Evolutionary conservation across 2,329 filamentous ascomycete species (phyloP).

Genomic region (Trichophyton verrucosum): DNA sequence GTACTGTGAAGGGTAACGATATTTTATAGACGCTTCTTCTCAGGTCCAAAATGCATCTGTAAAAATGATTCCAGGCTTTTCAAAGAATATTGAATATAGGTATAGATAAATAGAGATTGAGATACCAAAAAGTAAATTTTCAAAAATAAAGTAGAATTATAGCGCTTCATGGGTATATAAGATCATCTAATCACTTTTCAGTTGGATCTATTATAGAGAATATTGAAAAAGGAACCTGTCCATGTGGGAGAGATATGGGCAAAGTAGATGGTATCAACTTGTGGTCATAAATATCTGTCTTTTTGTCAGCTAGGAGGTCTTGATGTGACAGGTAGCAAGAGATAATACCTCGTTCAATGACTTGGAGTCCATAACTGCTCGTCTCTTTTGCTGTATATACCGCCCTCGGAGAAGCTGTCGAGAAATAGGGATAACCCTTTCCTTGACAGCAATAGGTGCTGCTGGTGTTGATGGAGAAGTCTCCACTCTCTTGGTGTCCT

Average conservation of each 20-base stretch:
- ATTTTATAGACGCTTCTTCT: background rate
- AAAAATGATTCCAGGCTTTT: background rate
- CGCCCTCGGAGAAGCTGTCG: constrained; percentile 65
- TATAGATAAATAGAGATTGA: too few species aligned
- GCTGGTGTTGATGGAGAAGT: background rate
- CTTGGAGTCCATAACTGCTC: constrained; percentile 66
- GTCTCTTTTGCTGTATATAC: constrained; percentile 79
- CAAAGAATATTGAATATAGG: background rate
- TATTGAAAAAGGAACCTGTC: background rate
- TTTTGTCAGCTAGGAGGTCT: constrained; percentile 1
- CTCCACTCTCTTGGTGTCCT: constrained; percentile 15
- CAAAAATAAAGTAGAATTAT: background rate
- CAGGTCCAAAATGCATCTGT: background rate
- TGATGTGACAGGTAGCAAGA: background rate
- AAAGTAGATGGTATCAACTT: constrained; percentile 6
- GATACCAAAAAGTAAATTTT: background rate
- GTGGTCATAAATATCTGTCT: constrained; percentile 28
- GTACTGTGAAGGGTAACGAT: background rate
- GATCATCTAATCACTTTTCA: background rate
- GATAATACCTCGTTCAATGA: constrained; percentile 66
- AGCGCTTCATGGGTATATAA: constrained; percentile 1
- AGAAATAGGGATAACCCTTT: constrained; percentile 32
- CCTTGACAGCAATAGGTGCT: background rate
- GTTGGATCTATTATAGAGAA: background rate
- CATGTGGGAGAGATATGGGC: background rate